Evolutionary conservation across 495 filamentous ascomycete genomes (phyloP), one percentile per base, ranked within the genome.

Genomic region (Margaritispora aquatica): DNA sequence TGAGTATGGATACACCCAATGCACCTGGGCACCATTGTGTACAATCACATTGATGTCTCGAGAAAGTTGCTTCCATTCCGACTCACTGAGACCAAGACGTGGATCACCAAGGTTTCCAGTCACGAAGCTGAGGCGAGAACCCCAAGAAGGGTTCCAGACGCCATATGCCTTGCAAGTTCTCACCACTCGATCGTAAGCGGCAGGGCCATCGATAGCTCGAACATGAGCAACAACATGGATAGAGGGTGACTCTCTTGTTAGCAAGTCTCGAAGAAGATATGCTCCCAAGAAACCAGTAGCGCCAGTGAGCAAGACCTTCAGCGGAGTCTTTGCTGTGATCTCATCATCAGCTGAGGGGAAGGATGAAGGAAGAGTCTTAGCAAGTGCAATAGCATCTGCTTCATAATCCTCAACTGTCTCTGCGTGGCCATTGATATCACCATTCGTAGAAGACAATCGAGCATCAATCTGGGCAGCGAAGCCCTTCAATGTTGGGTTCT

Each of bases 231-330:
- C 80, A n/a, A 96, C 79, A 67, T 82, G 87, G 4, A 84, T 73
- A 2, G 65, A 70, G n/a, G 78, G 79, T 0, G 74, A 69, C 27
- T 73, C 75, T 34, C 88, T 78, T n/a, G 31, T 63, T 0, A 96
- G 77, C 10, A 96, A 70, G 26, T 96, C 89, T 19, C 74, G 79
- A 7, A 97, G 76, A 22, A 97, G 80, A 61, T 88, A 92, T 0
- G 88, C 84, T 22, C 94, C 94, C 7, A 97, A 71, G 75, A 96
- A 97, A 9, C 93, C 93, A 29, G 94, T 97, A 0, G 88, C 90
- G 27, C 93, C 94, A 15, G 94, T 97, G 5, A 97, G 75, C 67
- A 98, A 87, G 20, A 93, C 75, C 0, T 85, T 71, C 65, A 68
- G 64, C 64, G 67, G 11, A 75, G 64, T 51, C 63, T 66, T n/a